Percentiles rank a stretch among this genome's conserved stretches.
Conservation (phyloP, 805 yeast species). For the Osmozyma mogii region DNA sequence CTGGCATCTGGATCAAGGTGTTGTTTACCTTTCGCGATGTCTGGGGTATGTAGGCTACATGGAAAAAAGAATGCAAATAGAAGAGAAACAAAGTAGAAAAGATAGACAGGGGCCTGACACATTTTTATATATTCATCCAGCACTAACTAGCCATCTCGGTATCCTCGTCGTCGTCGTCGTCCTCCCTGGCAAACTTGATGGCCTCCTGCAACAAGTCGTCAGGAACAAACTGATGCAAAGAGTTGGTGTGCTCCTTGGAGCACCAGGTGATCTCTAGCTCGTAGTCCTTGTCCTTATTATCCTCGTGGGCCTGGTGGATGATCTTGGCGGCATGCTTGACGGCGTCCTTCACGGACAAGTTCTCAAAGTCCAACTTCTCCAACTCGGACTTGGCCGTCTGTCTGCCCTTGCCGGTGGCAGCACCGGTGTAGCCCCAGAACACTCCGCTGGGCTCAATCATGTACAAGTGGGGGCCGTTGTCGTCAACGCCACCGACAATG, state of each 20-base stretch:
- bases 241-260: constrained; percentile 65
- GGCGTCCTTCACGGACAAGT: constrained; percentile 69
- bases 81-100: no score
- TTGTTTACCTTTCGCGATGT: no score
- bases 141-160: constrained; percentile 13
- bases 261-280: constrained; percentile 94
- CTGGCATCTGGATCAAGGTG: no score
- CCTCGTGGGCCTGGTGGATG: constrained; percentile 92
- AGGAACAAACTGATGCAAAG: constrained; percentile 75
- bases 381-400: constrained; percentile 96
- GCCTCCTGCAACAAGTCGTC: constrained; percentile 78
- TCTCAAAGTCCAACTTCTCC: constrained; percentile 76
- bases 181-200: constrained; percentile 72
- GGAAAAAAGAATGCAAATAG: no score
- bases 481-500: constrained; percentile 90
- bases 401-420: constrained; percentile 97
- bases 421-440: constrained; percentile 96
- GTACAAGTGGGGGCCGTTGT: constrained; percentile 82
- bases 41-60: no score
- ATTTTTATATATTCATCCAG: no score
- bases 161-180: constrained; percentile 68
- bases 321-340: constrained; percentile 91
- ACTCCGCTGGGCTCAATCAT: constrained; percentile 98
- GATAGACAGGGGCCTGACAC: no score
- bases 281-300: constrained; percentile 93